phyloP scores from a whole-genome alignment of 768 basidiomycete genomes.

The Ramaria rubella region DNA sequence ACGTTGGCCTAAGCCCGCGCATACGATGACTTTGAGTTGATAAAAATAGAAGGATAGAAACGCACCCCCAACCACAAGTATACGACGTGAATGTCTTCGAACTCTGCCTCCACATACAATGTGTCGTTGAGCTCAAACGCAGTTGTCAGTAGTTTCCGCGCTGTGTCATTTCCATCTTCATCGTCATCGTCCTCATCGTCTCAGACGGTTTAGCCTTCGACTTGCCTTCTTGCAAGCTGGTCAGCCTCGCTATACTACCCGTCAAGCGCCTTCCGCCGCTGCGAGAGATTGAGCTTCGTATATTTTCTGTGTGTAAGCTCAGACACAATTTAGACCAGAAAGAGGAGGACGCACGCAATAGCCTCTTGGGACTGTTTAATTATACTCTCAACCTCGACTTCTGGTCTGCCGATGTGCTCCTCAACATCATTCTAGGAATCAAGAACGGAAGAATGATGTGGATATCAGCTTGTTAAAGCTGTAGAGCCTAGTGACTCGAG shows the following conservation, averaged over 20 bases:
- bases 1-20: constrained; percentile 94
- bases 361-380: constrained; percentile 86
- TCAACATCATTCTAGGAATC: constrained; percentile 73
- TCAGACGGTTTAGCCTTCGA: constrained; percentile 34
- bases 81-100: constrained; percentile 83
- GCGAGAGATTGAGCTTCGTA: constrained; percentile 85
- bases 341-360: constrained; percentile 63
- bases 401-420: constrained; percentile 73
- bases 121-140: constrained; percentile 97
- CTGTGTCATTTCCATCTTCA: constrained; percentile 39
- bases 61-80: constrained; percentile 94
- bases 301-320: constrained; percentile 76
- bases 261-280: constrained; percentile 71
- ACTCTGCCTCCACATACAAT: constrained; percentile 83
- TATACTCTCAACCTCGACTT: constrained; percentile 69
- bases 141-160: constrained; percentile 56
- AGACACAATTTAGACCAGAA: constrained; percentile 7
- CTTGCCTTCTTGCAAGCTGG: constrained; percentile 49
- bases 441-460: not conserved
- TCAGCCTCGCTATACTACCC: not conserved
- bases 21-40: no score
- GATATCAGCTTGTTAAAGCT: not conserved
- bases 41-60: constrained; percentile 6
- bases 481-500: constrained; percentile 34
- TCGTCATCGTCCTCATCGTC: no score